Base-by-base conservation (phyloP, 805 yeast species). In the Pichia membranifaciens region DNA sequence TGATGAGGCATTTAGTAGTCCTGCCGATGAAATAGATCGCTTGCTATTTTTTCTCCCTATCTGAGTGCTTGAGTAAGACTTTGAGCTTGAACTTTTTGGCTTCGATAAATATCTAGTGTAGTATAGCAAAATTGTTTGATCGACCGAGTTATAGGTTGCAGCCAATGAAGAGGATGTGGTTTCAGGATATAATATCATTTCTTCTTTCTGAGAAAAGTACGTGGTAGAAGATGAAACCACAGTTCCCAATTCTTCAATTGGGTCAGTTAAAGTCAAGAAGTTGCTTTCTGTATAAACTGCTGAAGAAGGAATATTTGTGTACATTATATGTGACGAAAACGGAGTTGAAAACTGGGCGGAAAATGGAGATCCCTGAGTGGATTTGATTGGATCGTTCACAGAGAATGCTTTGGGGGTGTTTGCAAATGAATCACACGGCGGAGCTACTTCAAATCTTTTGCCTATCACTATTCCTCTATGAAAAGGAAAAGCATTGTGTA, bases 221-320 rank as follows among this genome's bases (percentile, higher is more conserved):
- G 87, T 76, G 0, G 84, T 81, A 2, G 89, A 79, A 0, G 88
- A 79, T 0, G 91, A 80, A 1, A 81, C 79, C 4, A 88, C 75
- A 4, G 79, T 68, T 2, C 95, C 88, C 48, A 86, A 72, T 4
- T 87, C 93, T 2, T 79, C 76, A 51, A 84, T 66, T 0, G 96
- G 91, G 59, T 87, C 95, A 1, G 81, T 72, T 49, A 88, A 60
- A 0, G 95, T 80, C 45, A 87, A 69, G 54, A 86, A 84, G 29
- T 64, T 65, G 37, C 60, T 49, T 18, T 64, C 67, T 3, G 43
- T 5, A 44, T 35, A 47, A 5, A 41, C 31, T 20, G 28, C 47
- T 48, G 32, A 51, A 18, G 47, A 34, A 20, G 28, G 18, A 5
- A 16, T 15, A n/a, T 13, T 31, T 6, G 52, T 45, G 23, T 15